These are phyloP conservation scores for Parafenestella ontariensis DNA, from an alignment of 2,329 filamentous ascomycete species.

Conservation along the genomic window DNA sequence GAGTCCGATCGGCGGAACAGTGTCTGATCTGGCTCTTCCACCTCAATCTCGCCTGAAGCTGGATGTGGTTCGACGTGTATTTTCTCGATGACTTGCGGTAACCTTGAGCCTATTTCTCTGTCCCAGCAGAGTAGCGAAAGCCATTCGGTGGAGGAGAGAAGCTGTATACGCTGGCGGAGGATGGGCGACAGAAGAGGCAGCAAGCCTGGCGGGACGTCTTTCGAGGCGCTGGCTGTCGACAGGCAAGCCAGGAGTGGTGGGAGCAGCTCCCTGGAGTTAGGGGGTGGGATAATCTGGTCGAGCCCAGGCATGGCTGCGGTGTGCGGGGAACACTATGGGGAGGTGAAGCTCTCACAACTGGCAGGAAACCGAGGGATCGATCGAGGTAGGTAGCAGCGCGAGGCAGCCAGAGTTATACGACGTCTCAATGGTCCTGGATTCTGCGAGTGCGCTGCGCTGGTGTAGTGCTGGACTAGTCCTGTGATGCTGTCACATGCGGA, in stretches of 20 bases:
- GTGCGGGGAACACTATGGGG: background rate
- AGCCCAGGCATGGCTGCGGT: slow-evolving; percentile 53
- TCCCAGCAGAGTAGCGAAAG: slow-evolving; percentile 76
- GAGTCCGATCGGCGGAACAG: slow-evolving; percentile 73
- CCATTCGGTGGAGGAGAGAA: slow-evolving; percentile 73
- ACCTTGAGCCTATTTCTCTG: slow-evolving; percentile 60
- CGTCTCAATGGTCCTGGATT: background rate
- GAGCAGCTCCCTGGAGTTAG: slow-evolving; percentile 63
- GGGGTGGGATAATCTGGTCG: slow-evolving; percentile 59
- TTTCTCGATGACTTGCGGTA: slow-evolving; percentile 67
- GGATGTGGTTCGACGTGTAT: slow-evolving; percentile 79
- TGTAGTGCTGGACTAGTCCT: slow-evolving; percentile 11
- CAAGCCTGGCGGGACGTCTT: slow-evolving; percentile 65
- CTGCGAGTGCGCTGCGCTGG: slow-evolving; percentile 2
- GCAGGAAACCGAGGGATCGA: background rate
- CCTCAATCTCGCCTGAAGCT: slow-evolving; percentile 78
- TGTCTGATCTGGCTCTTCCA: slow-evolving; percentile 69
- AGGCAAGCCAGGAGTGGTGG: slow-evolving; percentile 70
- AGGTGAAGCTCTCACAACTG: background rate
- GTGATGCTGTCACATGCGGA: slow-evolving; percentile 42
- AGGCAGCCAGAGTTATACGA: background rate
- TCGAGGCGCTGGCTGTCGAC: slow-evolving; percentile 66
- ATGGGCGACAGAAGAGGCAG: slow-evolving; percentile 69
- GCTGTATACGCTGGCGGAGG: slow-evolving; percentile 66
- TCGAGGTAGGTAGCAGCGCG: background rate